Base-by-base conservation (phyloP, 2,329 filamentous ascomycete genomes). In the Penicillium griseofulvum region DNA sequence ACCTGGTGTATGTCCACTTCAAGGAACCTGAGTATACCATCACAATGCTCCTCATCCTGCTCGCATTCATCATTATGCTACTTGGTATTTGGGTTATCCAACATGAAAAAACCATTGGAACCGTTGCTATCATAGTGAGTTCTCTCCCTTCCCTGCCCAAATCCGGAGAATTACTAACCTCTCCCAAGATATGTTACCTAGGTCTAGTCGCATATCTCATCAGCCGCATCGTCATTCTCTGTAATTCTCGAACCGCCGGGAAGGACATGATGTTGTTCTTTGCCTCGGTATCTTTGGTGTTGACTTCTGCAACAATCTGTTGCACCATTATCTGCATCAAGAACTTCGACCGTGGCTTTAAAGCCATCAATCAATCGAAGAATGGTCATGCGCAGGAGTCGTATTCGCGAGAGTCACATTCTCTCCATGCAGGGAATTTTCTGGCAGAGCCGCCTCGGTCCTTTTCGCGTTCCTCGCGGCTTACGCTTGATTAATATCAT, bases 221-320 rank as follows among this genome's bases (percentile, higher is more conserved):
- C 17, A 50, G 28, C 38, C 48, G 48, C 17, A 42, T 50, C 14
- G 11, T 50, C 5, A n/a, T 50, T 12, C 37, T 50, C 14, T 17
- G 22, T 34, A 28, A 9, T 10, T 4, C 28, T 19, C 1, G 0
- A 1, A 50, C 28, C 5, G 9, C 11, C n/a, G 48, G 48, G 5
- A 42, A 42, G 9, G 48, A 42, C 19, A 42, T 36, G 28, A 50
- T 50, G 48, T 22, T 50, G 5, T 38, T 50, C 22, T 42, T 50
- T 10, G 48, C 48, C 9, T 42, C 16, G 10, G 16, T 26, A 7
- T 50, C 37, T 22, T 16, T 36, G 28, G 28, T 24, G 8, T 29
- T 50, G 11, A 50, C 36, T 17, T n/a, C 14, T 17, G 48, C 37
- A 41, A 42, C 48, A 3, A 12, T 50, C 17, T 8, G 34, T 12